Conservation (phyloP, 2,329 filamentous ascomycete genomes). For the Diaporthe longicolla region DNA sequence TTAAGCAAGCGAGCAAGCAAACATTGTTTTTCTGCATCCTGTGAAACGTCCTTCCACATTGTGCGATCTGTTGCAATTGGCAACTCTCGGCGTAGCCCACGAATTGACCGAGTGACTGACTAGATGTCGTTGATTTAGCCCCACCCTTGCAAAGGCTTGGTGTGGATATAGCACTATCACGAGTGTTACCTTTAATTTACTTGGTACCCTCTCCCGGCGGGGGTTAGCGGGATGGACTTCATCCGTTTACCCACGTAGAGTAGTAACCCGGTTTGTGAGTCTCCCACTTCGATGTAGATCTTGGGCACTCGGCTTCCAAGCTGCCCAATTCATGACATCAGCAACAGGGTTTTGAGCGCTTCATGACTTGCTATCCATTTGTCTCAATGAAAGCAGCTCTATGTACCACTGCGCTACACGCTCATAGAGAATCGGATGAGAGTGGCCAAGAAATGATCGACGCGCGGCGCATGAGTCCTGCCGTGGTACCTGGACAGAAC, state of each 20-base stretch:
- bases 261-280: background rate
- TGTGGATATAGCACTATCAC: slow-evolving; percentile 21
- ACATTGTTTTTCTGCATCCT: slow-evolving; percentile 1
- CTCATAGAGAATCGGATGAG: background rate
- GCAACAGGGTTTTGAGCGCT: background rate
- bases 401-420: background rate
- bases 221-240: background rate
- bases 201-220: background rate
- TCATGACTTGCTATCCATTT: background rate
- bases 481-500: background rate
- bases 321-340: background rate
- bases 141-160: slow-evolving; percentile 14
- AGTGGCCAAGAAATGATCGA: slow-evolving; percentile 27
- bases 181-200: slow-evolving; percentile 24
- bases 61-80: background rate
- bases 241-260: background rate
- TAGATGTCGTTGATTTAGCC: background rate
- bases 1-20: slow-evolving; percentile 9
- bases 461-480: background rate
- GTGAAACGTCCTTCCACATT: background rate
- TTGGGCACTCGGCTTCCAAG: background rate
- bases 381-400: background rate
- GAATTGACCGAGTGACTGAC: slow-evolving; percentile 11
- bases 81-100: background rate
- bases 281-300: background rate